Percentiles rank a stretch among this genome's conserved stretches.
phyloP scores from a whole-genome alignment of 805 yeast species.

The Ogataea nonfermentans region DNA sequence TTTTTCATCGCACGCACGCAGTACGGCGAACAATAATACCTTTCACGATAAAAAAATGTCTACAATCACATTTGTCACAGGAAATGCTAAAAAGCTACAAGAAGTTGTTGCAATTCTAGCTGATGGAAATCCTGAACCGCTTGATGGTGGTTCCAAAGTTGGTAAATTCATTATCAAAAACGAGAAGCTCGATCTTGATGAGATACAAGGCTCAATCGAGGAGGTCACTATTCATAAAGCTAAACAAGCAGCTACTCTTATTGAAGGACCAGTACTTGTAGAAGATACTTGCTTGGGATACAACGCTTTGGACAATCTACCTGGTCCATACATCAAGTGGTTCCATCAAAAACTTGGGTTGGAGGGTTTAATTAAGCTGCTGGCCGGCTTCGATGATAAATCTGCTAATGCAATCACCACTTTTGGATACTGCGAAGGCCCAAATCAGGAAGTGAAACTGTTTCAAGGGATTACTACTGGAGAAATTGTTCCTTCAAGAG shows the following conservation, averaged over 20 bases:
- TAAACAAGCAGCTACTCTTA: slow-evolving; percentile 59
- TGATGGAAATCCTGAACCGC: slow-evolving; percentile 29
- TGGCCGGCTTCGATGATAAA: slow-evolving; percentile 79
- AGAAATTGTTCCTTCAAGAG: slow-evolving; percentile 70
- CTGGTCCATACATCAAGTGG: slow-evolving; percentile 94
- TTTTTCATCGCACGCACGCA: slow-evolving; percentile 1
- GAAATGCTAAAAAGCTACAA: slow-evolving; percentile 81
- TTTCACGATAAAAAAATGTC: slow-evolving; percentile 14
- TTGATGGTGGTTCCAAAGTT: slow-evolving; percentile 35
- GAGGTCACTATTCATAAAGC: slow-evolving; percentile 84
- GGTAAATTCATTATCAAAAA: slow-evolving; percentile 57
- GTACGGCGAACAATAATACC: not conserved
- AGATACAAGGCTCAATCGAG: slow-evolving; percentile 83
- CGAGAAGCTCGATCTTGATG: slow-evolving; percentile 76
- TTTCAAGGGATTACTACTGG: slow-evolving; percentile 89
- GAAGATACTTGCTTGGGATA: slow-evolving; percentile 94
- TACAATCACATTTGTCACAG: slow-evolving; percentile 48
- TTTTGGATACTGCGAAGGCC: slow-evolving; percentile 85
- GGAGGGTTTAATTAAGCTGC: slow-evolving; percentile 71
- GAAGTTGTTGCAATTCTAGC: slow-evolving; percentile 80
- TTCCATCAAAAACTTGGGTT: slow-evolving; percentile 75
- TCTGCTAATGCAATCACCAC: slow-evolving; percentile 88
- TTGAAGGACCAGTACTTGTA: slow-evolving; percentile 80
- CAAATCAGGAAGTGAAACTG: slow-evolving; percentile 65
- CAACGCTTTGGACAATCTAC: slow-evolving; percentile 73